Percentiles rank a stretch among this genome's conserved stretches.
Evolutionary conservation across 148 eudicot genomes (phyloP).

Genomic region (Silene latifolia): DNA sequence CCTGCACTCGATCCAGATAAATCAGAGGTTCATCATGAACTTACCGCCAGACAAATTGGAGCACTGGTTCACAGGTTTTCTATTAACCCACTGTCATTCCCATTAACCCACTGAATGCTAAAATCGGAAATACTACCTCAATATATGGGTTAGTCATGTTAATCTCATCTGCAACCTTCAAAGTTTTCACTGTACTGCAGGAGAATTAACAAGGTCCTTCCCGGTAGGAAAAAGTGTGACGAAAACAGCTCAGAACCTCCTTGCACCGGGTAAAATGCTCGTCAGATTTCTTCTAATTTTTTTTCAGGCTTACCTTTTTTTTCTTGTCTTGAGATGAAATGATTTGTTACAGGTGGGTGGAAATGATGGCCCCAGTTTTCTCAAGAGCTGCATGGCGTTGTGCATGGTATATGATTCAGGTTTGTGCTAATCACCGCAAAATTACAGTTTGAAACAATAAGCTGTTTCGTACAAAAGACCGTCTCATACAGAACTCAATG

Average conservation of each 20-base stretch:
- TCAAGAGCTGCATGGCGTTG: conserved; percentile 68
- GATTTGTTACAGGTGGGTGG: conserved; percentile 46
- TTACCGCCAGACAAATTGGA: conserved; percentile 50
- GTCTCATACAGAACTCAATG: background rate
- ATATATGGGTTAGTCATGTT: background rate
- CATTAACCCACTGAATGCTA: background rate
- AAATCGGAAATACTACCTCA: background rate
- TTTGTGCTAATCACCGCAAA: conserved; percentile 10
- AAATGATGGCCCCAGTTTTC: conserved; percentile 82
- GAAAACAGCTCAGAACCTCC: conserved; percentile 57
- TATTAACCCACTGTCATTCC: background rate
- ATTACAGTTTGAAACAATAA: no score
- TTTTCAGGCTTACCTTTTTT: background rate
- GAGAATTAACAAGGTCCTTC: conserved; percentile 35
- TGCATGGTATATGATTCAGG: conserved; percentile 72
- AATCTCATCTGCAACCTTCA: no score
- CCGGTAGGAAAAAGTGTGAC: conserved; percentile 41
- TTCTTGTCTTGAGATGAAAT: background rate
- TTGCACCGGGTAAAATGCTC: conserved; percentile 50
- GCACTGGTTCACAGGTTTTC: conserved; percentile 50
- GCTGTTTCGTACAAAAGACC: background rate
- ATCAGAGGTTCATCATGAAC: conserved; percentile 55
- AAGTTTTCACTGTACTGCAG: conserved; percentile 45
- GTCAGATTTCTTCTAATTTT: background rate
- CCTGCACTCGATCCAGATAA: conserved; percentile 61